Percentiles rank a stretch among this genome's conserved stretches.
These are phyloP conservation scores for Filosporella fistucella DNA, from an alignment of 495 filamentous ascomycete genomes.

Conservation along the genomic window DNA sequence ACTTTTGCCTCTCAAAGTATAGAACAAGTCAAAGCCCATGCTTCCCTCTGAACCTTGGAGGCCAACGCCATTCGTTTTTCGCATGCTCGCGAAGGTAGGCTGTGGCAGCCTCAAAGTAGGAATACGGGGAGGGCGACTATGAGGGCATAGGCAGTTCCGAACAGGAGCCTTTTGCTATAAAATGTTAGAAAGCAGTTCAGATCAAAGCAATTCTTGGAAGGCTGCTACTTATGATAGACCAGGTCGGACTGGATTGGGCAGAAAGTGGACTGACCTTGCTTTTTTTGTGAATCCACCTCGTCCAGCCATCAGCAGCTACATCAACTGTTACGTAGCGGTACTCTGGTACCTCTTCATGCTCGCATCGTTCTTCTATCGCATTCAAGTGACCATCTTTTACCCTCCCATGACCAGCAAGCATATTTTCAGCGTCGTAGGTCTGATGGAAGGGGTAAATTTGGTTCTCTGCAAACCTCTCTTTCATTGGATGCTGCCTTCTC, in stretches of 20 bases:
- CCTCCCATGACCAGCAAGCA: too few species aligned
- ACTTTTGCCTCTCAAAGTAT: too few species aligned
- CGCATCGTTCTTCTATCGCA: too few species aligned
- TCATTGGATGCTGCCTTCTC: background rate
- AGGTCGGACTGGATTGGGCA: background rate
- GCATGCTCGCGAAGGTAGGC: slow-evolving; percentile 7
- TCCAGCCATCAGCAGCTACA: slow-evolving; percentile 7
- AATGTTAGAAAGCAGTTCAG: background rate
- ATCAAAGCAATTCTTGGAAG: background rate
- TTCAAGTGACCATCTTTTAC: too few species aligned
- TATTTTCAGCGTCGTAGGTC: too few species aligned
- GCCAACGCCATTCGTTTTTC: slow-evolving; percentile 6
- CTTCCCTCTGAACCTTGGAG: too few species aligned
- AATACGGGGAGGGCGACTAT: slow-evolving; percentile 5
- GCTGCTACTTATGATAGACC: background rate
- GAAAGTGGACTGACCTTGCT: background rate
- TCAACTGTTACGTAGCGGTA: slow-evolving; percentile 4
- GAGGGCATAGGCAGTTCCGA: background rate
- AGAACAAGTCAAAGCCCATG: too few species aligned
- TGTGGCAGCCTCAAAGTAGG: slow-evolving; percentile 12
- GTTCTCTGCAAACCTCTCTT: too few species aligned
- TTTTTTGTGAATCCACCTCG: background rate
- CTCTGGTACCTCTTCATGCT: background rate
- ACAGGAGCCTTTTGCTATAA: background rate
- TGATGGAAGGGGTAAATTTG: too few species aligned